Evolutionary conservation across 352 stramenopile genomes (phyloP), one percentile per base, ranked within the genome.

Genomic region (Phytophthora aleatoria): DNA sequence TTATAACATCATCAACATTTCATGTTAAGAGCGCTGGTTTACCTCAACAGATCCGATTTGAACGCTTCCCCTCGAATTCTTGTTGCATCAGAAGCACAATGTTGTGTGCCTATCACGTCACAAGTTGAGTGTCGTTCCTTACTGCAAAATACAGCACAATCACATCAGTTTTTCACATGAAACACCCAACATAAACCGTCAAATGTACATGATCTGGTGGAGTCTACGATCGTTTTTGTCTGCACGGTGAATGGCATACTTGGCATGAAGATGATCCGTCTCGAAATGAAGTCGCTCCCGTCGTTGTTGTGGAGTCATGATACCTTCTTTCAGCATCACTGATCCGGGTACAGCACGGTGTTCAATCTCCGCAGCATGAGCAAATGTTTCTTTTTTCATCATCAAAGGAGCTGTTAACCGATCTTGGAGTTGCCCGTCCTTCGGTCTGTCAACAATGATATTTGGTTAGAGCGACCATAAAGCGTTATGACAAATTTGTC

Each of bases 281-380:
- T 89, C 80, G 38, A 92, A 92, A 3, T 82, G 64, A 12, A 85
- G 78, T 16, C 83, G 74, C 57, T 94, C 83, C 13, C 85, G 80
- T 5, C 85, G 78, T 50, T 94, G 79, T 26, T 83, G 72, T 2
- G 85, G 82, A 0, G 72, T 89, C 80, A 92, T 89, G 16, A 92
- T 64, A 0, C 85, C 83, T 77, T 94, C 83, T n/a, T 77, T 79
- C 3, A 94, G 53, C 50, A 85, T 49, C 12, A 91, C 71, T 0
- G 83, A 89, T 10, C 38, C 26, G 0, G 83, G 83, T 7, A 90
- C 72, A 3, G 52, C 36, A 5, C 62, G 66, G 41, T 85, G 57
- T 44, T 81, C 77, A 39, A 92, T 89, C 57, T 79, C 73, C 0
- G 77, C 59, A 31, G 71, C 64, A 24, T 77, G 73, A n/a, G 54